Evolutionary conservation across 1,139 yeast genomes (phyloP), one percentile per base, ranked within the genome.

Genomic region (Petasospora fabianii): DNA sequence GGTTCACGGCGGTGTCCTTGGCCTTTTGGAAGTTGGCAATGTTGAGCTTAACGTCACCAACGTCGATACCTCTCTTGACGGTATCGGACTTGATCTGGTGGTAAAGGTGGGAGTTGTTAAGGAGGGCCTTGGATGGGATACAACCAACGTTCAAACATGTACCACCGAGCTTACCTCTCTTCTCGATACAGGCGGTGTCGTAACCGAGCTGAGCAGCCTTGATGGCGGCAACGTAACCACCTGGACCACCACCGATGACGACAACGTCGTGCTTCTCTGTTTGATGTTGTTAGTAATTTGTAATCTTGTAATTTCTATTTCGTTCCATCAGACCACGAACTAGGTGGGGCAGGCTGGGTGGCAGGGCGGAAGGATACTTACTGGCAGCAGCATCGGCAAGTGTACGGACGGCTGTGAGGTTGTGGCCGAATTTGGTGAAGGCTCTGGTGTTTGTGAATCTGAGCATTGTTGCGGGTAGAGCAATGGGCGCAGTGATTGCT

Each of bases 161-260:
- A 59, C 99, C 99, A 50, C 99, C 99, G 51, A 94, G 78, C 27
- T 81, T 67, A 32, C 98, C 99, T 67, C 98, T 83, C 71, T 87
- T 88, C 66, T 94, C 98, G 52, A 94, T 73, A 77, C 98, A 92
- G 31, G 97, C 98, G 42, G 97, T 87, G 65, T 88, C 82, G 55
- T 75, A 74, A 28, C 97, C 97, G 47, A 88, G 74, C 71, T 94
- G 99, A 38, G 98, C 98, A 43, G 97, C 97, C 68, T 87, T 90
- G 64, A 94, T 94, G 59, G 99, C 98, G 43, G 97, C 97, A 53
- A 94, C 95, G 61, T 85, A 85, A 49, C 99, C 99, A 65, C 97
- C 99, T 51, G 99, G 99, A 44, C 99, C 99, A 58, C 97, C 98
- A 54, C 99, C 99, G 60, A 94, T 84, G 54, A 94, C 87, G 42